phyloP scores from a whole-genome alignment of 225 moss, liverwort and hornwort genomes.

The Rhytidiadelphus loreus region DNA sequence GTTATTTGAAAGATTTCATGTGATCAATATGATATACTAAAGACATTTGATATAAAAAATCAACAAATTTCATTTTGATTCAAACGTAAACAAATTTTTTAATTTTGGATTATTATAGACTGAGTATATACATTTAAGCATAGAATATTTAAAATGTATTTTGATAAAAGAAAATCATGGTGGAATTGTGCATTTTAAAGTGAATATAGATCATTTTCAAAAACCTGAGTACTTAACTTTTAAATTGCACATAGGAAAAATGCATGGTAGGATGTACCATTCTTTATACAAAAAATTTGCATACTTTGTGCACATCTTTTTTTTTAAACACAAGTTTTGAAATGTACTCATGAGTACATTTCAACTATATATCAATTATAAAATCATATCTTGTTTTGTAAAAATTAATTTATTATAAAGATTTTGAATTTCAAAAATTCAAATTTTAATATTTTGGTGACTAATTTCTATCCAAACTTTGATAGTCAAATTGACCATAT shows the following conservation, averaged over 20 bases:
- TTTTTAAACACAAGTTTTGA: rapidly evolving
- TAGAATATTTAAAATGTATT: not conserved
- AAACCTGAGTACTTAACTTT: not conserved
- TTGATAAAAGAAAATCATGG: not conserved
- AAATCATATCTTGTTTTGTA: not conserved
- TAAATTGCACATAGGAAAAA: not conserved
- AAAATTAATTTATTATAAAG: not conserved
- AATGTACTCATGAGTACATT: not conserved
- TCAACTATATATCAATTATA: not conserved
- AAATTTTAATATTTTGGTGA: not conserved
- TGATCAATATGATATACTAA: not conserved
- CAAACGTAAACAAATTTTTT: not conserved
- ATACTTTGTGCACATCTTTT: not conserved
- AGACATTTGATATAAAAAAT: not conserved
- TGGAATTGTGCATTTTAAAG: no score
- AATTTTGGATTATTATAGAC: not conserved
- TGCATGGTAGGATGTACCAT: no score
- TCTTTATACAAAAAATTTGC: no score
- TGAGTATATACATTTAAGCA: not conserved
- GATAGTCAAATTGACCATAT: not conserved
- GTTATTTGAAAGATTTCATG: not conserved
- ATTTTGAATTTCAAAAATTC: not conserved
- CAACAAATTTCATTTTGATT: not conserved
- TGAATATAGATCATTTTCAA: not conserved
- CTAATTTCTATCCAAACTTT: not conserved